A percentile compares a stretch with the other conserved stretches of the same genome.
Evolutionary conservation across 768 basidiomycete species (phyloP).

Genomic region (Amanita pallidorosea): DNA sequence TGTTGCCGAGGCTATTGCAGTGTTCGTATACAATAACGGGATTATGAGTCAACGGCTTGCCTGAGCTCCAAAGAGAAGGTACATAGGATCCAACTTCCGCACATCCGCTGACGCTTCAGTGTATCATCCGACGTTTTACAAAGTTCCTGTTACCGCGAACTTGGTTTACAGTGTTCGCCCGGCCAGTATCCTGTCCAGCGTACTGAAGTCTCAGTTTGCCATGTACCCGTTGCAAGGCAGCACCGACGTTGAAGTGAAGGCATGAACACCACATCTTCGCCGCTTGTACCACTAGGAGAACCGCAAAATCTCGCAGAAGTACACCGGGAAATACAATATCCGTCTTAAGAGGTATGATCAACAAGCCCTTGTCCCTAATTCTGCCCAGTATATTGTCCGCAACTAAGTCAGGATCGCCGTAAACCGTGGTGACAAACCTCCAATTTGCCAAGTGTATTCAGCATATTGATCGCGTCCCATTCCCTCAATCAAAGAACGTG

Average conservation of each 20-base stretch:
- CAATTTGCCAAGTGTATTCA: too few species aligned
- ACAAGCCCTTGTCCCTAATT: too few species aligned
- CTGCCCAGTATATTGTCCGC: too few species aligned
- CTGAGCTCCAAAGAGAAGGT: slow-evolving; percentile 1
- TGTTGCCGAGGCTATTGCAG: slow-evolving; percentile 9
- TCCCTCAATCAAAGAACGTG: too few species aligned
- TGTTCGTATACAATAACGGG: slow-evolving; percentile 6
- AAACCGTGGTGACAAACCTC: too few species aligned
- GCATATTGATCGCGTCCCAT: too few species aligned
- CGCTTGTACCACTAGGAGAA: too few species aligned
- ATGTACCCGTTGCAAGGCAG: slow-evolving; percentile 8
- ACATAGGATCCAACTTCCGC: neutral
- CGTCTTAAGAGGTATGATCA: too few species aligned
- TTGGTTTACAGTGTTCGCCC: slow-evolving; percentile 8
- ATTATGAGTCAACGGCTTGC: neutral
- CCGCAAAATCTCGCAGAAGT: too few species aligned
- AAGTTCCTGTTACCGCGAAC: slow-evolving; percentile 12
- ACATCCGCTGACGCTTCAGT: neutral
- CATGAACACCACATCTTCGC: too few species aligned
- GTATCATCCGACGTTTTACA: slow-evolving; percentile 14
- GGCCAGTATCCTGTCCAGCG: slow-evolving; percentile 9
- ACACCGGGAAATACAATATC: too few species aligned
- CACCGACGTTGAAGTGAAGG: neutral
- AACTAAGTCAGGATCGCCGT: too few species aligned
- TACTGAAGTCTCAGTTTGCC: slow-evolving; percentile 8